Base-by-base conservation (phyloP, 345 rosid species). In the Alliaria petiolata region DNA sequence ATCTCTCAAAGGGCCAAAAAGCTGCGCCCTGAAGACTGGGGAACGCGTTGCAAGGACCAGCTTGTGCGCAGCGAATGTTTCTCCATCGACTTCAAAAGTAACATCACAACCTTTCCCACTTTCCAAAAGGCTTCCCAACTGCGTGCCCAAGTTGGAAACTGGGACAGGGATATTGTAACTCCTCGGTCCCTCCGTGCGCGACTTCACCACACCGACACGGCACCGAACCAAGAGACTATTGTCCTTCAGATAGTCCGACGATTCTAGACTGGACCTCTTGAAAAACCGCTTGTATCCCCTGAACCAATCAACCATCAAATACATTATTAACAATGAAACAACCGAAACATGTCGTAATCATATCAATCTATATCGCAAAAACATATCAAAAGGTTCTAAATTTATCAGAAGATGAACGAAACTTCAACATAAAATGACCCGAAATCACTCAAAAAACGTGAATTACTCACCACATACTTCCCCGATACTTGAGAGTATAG, bases 251-350 rank as follows among this genome's bases (percentile, higher is more conserved):
- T 74, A 89, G 36, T 89, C 92, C 9, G 96, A 89, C 51, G 86
- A 74, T 69, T 85, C 96, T 20, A 89, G 65, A 78, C 76, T 57
- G 17, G 65, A 54, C 78, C 97, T 91, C 76, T 70, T 89, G 72
- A 81, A 91, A 81, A 89, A 91, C 55, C 91, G 83, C 71, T 89
- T 89, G 81, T 89, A 89, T 43, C 97, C 97, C 97, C 97, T 91
- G 77, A 52, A 83, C 11, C 44, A 82, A 78, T 42, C 53, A 72
- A 54, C 50, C n/a, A n/a, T n/a, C n/a, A n/a, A n/a, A 13, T 6
- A 68, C 58, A 57, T 46, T 6, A 17, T 15, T 0, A 53, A n/a
- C 16, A 54, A 2, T 60, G n/a, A n/a, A n/a, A n/a, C n/a, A n/a
- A n/a, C n/a, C n/a, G n/a, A n/a, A n/a, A n/a, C n/a, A n/a, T n/a